Conservation (phyloP, 345 rosid genomes). For the Conringia planisiliqua region DNA sequence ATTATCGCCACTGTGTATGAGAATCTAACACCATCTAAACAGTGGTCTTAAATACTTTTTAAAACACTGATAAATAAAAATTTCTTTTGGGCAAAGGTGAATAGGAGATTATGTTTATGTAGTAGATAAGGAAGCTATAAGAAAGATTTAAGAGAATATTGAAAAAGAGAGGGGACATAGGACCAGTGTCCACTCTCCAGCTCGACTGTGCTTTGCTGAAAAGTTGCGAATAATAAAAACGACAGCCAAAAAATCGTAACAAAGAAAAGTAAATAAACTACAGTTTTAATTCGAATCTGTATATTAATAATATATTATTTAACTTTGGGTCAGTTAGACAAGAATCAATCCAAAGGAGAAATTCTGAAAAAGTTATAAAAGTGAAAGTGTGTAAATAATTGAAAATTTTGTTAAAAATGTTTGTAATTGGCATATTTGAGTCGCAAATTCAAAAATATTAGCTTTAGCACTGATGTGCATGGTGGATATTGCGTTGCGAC, state of each 20-base stretch:
- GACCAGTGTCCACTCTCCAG: constrained; percentile 13
- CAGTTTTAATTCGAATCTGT: not conserved
- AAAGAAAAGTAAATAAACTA: not conserved
- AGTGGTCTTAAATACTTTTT: too few relatives aligned
- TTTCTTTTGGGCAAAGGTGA: too few relatives aligned
- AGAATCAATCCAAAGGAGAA: constrained; percentile 19
- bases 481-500: not conserved
- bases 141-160: not conserved
- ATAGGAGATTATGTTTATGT: not conserved
- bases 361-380: constrained; percentile 10
- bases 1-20: too few relatives aligned
- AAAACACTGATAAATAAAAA: too few relatives aligned
- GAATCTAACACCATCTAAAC: too few relatives aligned
- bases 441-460: not conserved
- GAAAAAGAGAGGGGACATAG: not conserved
- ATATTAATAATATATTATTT: not conserved
- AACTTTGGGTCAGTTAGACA: constrained; percentile 1
- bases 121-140: not conserved
- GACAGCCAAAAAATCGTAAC: not conserved
- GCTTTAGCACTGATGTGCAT: not conserved
- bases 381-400: not conserved
- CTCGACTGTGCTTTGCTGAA: constrained; percentile 19
- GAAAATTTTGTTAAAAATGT: not conserved
- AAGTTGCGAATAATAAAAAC: constrained; percentile 8
- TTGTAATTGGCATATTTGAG: not conserved